phyloP scores from a whole-genome alignment of 2,329 filamentous ascomycete genomes.

The Colletotrichum echinochloae region DNA sequence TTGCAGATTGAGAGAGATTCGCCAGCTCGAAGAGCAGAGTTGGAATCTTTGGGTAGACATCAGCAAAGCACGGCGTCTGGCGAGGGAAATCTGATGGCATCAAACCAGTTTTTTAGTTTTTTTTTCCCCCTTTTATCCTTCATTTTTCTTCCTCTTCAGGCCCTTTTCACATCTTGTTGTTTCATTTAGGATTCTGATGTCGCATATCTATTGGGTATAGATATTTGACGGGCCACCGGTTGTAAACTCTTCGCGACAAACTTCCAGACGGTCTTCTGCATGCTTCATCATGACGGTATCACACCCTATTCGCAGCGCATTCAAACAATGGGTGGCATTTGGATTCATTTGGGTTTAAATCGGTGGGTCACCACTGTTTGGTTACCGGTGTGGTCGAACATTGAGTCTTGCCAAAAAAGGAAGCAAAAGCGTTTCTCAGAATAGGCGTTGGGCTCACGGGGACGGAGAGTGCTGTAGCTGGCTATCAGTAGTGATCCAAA shows the following conservation, averaged over 20 bases:
- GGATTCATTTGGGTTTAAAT: not conserved
- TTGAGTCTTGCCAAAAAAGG: not conserved
- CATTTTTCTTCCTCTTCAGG: not conserved
- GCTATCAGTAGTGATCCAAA: not conserved
- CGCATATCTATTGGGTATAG: not conserved
- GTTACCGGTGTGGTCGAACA: not conserved
- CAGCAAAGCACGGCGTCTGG: slow-evolving; percentile 34
- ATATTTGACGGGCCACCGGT: not conserved
- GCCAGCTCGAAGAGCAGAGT: slow-evolving; percentile 10
- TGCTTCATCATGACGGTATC: not conserved
- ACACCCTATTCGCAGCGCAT: not conserved
- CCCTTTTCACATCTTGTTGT: not conserved
- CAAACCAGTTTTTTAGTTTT: slow-evolving; percentile 2
- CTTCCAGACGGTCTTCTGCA: slow-evolving; percentile 1
- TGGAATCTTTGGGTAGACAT: slow-evolving; percentile 25
- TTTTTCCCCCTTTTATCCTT: not conserved
- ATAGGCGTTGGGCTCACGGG: not conserved
- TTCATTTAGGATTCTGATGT: not conserved
- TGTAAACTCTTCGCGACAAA: not conserved
- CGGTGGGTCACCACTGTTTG: not conserved
- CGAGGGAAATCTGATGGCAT: slow-evolving; percentile 14
- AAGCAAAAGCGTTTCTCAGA: not conserved
- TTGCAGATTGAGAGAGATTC: not conserved
- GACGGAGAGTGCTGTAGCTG: not conserved
- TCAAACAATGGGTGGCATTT: not conserved